phyloP scores from a whole-genome alignment of 495 filamentous ascomycete species.

The Lasiosphaeriaceae sp. region DNA sequence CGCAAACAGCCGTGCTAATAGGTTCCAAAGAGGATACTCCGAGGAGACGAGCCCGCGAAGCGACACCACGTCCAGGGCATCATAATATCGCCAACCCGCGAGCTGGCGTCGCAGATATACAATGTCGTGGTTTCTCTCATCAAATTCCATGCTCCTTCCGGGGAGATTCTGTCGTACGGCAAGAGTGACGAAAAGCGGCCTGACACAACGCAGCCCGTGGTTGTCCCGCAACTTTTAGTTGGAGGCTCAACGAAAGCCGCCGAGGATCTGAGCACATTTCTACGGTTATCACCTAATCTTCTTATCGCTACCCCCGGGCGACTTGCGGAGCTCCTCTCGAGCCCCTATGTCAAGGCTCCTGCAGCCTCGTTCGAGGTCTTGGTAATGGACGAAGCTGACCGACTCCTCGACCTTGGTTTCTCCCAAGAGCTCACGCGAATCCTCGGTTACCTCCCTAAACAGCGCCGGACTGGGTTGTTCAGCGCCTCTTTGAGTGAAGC shows the following conservation, averaged over 20 bases:
- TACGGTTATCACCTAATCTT: slow-evolving; percentile 77
- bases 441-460: slow-evolving; percentile 79
- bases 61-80: slow-evolving; percentile 87
- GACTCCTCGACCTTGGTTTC: slow-evolving; percentile 92
- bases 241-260: slow-evolving; percentile 76
- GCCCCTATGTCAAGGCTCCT: slow-evolving; percentile 85
- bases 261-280: slow-evolving; percentile 78
- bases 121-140: slow-evolving; percentile 73
- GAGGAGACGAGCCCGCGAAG: slow-evolving; percentile 67
- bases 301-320: slow-evolving; percentile 87
- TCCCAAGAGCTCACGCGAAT: slow-evolving; percentile 86
- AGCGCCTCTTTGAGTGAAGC: slow-evolving; percentile 91
- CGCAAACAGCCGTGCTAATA: neutral
- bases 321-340: slow-evolving; percentile 80
- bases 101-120: slow-evolving; percentile 88
- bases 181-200: slow-evolving; percentile 50
- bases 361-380: slow-evolving; percentile 86
- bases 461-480: slow-evolving; percentile 89
- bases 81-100: slow-evolving; percentile 87
- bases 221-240: slow-evolving; percentile 85
- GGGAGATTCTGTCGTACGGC: slow-evolving; percentile 50
- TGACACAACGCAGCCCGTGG: slow-evolving; percentile 47
- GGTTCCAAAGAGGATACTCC: slow-evolving; percentile 56
- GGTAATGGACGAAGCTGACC: slow-evolving; percentile 90
- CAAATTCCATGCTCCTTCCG: slow-evolving; percentile 77